Percentiles rank a stretch among this genome's conserved stretches.
Conservation (phyloP, 768 basidiomycete species). For the Lyophyllum decastes region DNA sequence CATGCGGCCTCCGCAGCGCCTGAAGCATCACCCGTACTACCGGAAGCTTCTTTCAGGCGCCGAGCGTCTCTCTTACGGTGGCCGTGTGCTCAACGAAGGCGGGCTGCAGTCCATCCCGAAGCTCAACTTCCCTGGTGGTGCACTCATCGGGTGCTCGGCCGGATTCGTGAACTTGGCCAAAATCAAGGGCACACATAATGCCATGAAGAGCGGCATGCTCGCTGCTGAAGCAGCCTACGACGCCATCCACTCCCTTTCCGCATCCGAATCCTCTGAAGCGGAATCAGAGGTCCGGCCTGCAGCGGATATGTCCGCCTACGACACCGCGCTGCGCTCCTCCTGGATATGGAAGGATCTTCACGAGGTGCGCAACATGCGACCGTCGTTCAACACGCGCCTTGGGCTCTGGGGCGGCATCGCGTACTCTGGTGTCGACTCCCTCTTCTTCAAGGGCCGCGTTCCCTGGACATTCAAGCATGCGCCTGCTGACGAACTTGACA, state of each 20-base stretch:
- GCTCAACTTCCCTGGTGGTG: conserved; percentile 90
- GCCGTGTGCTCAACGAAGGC: conserved; percentile 88
- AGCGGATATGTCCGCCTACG: conserved; percentile 76
- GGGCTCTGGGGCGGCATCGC: conserved; percentile 86
- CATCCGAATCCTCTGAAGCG: conserved; percentile 11
- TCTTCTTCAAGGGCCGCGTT: conserved; percentile 80
- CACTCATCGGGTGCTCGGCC: conserved; percentile 91
- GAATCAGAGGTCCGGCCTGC: conserved; percentile 4
- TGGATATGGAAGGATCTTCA: conserved; percentile 88
- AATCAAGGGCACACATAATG: conserved; percentile 98
- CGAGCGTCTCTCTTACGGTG: conserved; percentile 86
- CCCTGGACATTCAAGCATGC: conserved; percentile 91
- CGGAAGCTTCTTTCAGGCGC: conserved; percentile 72
- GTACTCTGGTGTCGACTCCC: conserved; percentile 87
- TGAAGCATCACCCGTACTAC: conserved; percentile 98
- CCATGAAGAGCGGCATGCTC: conserved; percentile 99
- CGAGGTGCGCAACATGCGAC: conserved; percentile 90
- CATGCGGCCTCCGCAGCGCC: conserved; percentile 36
- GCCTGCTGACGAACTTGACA: conserved; percentile 31
- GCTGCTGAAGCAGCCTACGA: conserved; percentile 88
- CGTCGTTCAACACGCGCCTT: conserved; percentile 79
- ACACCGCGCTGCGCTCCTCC: conserved; percentile 64
- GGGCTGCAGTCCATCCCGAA: conserved; percentile 89
- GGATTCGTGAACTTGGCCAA: conserved; percentile 97
- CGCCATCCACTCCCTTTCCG: conserved; percentile 38